Evolutionary conservation across 305 asterid genomes (phyloP).

Genomic region (Ajuga reptans): DNA sequence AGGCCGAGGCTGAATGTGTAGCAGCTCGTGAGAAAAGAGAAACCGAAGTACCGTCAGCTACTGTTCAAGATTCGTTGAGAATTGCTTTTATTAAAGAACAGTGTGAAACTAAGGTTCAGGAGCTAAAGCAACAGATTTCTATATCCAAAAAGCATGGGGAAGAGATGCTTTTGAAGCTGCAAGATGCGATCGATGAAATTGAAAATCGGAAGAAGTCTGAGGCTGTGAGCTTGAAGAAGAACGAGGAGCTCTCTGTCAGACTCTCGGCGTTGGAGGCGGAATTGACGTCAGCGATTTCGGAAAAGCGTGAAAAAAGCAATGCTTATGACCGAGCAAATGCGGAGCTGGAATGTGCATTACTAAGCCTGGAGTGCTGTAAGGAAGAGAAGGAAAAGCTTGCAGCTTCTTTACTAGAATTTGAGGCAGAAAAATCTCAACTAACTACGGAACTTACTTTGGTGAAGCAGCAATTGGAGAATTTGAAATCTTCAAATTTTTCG

Average conservation of each 20-base stretch:
- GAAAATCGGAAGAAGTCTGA: conserved; percentile 86
- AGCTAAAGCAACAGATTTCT: conserved; percentile 73
- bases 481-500: conserved; percentile 27
- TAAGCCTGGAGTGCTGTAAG: conserved; percentile 94
- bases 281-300: conserved; percentile 48
- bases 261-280: conserved; percentile 65
- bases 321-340: conserved; percentile 66
- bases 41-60: conserved; percentile 52
- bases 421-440: conserved; percentile 45
- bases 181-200: conserved; percentile 78
- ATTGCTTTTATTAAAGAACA: conserved; percentile 93
- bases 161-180: conserved; percentile 89
- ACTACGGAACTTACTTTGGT: conserved; percentile 40
- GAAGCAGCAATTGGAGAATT: conserved; percentile 44
- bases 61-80: conserved; percentile 71
- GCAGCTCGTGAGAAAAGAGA: conserved; percentile 55
- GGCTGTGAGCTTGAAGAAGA: conserved; percentile 65
- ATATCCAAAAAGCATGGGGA: conserved; percentile 82
- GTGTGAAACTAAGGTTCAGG: conserved; percentile 74
- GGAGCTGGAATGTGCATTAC: conserved; percentile 82
- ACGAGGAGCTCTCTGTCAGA: conserved; percentile 63
- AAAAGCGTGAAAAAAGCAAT: conserved; percentile 66
- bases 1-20: conserved; percentile 66
- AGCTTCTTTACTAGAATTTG: conserved; percentile 47
- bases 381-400: conserved; percentile 85